Evolutionary conservation across 1,284 basidiomycete genomes (phyloP).

Genomic region (Sanghuangporus weigelae): DNA sequence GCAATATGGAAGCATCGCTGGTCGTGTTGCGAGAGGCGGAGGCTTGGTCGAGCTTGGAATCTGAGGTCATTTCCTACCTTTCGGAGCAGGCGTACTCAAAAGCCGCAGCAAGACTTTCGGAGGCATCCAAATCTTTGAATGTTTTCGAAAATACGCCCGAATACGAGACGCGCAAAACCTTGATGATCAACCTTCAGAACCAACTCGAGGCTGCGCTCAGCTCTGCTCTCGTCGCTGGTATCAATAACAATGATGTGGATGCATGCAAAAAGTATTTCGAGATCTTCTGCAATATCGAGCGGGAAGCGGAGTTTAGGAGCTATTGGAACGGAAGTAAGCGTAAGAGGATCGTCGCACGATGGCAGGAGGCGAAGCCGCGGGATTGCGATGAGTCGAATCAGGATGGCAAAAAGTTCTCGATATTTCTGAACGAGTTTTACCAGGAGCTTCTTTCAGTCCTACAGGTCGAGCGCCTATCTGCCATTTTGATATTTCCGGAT

Average conservation of each 20-base stretch:
- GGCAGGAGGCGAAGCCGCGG: slow-evolving; percentile 53
- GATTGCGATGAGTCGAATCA: slow-evolving; percentile 40
- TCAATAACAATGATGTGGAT: slow-evolving; percentile 68
- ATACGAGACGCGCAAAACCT: slow-evolving; percentile 75
- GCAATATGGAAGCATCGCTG: slow-evolving; percentile 79
- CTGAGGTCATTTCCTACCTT: slow-evolving; percentile 81
- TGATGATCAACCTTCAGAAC: slow-evolving; percentile 89
- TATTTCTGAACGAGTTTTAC: slow-evolving; percentile 75
- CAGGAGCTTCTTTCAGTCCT: slow-evolving; percentile 60
- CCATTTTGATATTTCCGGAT: slow-evolving; percentile 80
- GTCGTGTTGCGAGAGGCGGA: slow-evolving; percentile 88
- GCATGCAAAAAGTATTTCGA: slow-evolving; percentile 74
- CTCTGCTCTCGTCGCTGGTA: slow-evolving; percentile 78
- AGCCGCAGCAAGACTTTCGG: slow-evolving; percentile 83
- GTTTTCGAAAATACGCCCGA: slow-evolving; percentile 88
- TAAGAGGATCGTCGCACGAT: slow-evolving; percentile 55
- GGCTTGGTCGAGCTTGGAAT: slow-evolving; percentile 90
- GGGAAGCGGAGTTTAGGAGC: slow-evolving; percentile 85
- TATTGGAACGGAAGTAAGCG: slow-evolving; percentile 88
- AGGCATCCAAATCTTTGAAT: slow-evolving; percentile 81
- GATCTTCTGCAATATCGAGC: slow-evolving; percentile 86
- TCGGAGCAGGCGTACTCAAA: slow-evolving; percentile 75
- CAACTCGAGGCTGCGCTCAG: slow-evolving; percentile 88
- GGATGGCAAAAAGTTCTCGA: slow-evolving; percentile 39
- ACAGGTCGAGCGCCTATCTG: slow-evolving; percentile 64